Base-by-base conservation (phyloP, 257 asterid species). In the Fraxinus pennsylvanica region DNA sequence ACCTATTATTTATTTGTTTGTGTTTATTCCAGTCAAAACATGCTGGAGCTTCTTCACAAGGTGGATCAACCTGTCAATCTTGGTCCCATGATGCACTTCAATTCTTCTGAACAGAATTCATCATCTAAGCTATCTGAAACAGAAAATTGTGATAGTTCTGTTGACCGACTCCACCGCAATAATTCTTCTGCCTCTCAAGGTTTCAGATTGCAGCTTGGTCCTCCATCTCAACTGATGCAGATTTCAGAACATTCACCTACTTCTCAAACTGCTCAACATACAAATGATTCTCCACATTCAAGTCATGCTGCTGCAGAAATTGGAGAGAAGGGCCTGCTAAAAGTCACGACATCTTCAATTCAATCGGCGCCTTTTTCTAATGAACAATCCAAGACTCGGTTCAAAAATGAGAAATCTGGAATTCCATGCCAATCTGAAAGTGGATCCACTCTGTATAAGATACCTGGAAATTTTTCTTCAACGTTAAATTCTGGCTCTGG, bases 21-120 rank as follows among this genome's bases (percentile, higher is more conserved):
- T 71, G 4, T 82, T 82, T 35, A 19, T 79, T 83, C 80, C 84
- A 92, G 97, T 80, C 96, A 88, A 86, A 92, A 91, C 88, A 94
- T 94, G 98, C 89, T 92, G 85, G 97, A 92, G 80, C 97, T 94
- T 86, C 90, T 94, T 79, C 92, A 92, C 86, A 91, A 91, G 92
- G 97, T 91, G 80, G 97, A 94, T 78, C 98, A 90, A 74, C 87
- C 97, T 54, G 75, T 85, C 61, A 88, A 85, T 76, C 82, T 80
- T 79, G 86, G 86, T 77, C 78, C 80, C 71, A 8, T 52, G 81
- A 61, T 79, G 90, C 90, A 83, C 63, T 76, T 81, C 5, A 77
- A 78, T 74, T 74, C 84, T 73, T 77, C 89, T 82, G 93, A 86
- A 17, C 75, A 81, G 72, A 85, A 84, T 75, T 81, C 79, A 76